phyloP scores from a whole-genome alignment of 2,329 filamentous ascomycete genomes.

The Aspergillus sp. region DNA sequence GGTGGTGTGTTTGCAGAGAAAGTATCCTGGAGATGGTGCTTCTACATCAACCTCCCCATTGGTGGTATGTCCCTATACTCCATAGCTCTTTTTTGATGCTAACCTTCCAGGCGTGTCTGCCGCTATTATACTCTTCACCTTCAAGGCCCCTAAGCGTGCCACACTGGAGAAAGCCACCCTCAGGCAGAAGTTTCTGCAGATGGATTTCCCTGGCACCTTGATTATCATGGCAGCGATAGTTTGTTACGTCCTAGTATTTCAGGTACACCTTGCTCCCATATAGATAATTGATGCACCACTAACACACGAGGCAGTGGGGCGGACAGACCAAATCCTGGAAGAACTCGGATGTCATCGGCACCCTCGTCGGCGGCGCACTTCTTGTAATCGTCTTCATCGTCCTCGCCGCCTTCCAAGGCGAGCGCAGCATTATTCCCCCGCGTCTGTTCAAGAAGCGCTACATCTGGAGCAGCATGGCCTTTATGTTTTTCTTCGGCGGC shows the following conservation, averaged over 20 bases:
- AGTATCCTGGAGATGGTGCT: constrained; percentile 41
- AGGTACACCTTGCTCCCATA: too few species aligned
- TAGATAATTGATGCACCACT: too few species aligned
- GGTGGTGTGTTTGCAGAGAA: constrained; percentile 20
- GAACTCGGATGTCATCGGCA: constrained; percentile 50
- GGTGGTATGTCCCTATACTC: constrained; percentile 33
- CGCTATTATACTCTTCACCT: not conserved
- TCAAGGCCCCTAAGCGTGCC: not conserved
- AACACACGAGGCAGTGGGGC: constrained; percentile 52
- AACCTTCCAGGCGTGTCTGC: too few species aligned
- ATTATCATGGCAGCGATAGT: constrained; percentile 57
- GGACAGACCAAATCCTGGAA: constrained; percentile 55
- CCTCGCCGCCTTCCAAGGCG: constrained; percentile 18
- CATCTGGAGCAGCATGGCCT: constrained; percentile 12
- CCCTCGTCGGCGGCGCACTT: constrained; percentile 38
- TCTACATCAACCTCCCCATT: constrained; percentile 58
- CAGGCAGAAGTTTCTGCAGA: not conserved
- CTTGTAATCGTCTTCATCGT: not conserved
- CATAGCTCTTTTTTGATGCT: too few species aligned
- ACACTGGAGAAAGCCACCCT: not conserved
- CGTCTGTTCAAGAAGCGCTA: not conserved
- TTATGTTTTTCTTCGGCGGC: not conserved
- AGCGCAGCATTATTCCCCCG: not conserved
- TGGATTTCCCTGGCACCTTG: constrained; percentile 47
- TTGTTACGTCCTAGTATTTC: constrained; percentile 36